These are phyloP conservation scores for Skeletonema marinoi DNA, from an alignment of 108 stramenopile genomes.

Conservation along the genomic window DNA sequence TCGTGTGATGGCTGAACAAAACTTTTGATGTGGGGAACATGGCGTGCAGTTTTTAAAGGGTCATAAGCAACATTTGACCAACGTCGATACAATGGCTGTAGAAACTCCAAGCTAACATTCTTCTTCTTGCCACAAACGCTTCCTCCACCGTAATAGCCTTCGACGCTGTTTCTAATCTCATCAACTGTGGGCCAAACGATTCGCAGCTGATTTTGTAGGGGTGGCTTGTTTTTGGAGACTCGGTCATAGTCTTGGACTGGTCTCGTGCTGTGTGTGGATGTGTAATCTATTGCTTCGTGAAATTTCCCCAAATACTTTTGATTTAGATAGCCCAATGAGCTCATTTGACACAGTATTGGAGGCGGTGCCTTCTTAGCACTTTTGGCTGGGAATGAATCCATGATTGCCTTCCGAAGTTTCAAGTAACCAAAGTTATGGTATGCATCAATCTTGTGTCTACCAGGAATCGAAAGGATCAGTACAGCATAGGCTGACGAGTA, in stretches of 20 bases:
- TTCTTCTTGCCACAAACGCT: conserved; percentile 60
- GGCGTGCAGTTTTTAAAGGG: conserved; percentile 48
- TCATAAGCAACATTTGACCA: conserved; percentile 47
- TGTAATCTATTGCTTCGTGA: conserved; percentile 45
- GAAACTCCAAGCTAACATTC: conserved; percentile 66
- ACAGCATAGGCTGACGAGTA: conserved; percentile 67
- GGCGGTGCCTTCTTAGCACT: conserved; percentile 14
- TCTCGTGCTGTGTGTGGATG: conserved; percentile 11
- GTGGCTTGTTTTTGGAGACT: background rate
- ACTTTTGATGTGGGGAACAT: conserved; percentile 80
- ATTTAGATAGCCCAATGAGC: conserved; percentile 69
- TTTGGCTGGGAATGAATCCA: conserved; percentile 10
- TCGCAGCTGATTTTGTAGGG: conserved; percentile 17
- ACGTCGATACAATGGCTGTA: conserved; percentile 47
- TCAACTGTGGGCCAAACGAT: conserved; percentile 76
- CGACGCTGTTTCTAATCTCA: conserved; percentile 60
- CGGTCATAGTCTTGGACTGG: background rate
- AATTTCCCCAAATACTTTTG: conserved; percentile 58
- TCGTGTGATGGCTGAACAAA: conserved; percentile 53
- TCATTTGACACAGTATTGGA: conserved; percentile 75
- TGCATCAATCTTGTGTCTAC: conserved; percentile 39
- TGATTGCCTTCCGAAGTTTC: conserved; percentile 54
- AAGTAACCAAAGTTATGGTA: conserved; percentile 50
- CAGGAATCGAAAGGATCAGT: conserved; percentile 77
- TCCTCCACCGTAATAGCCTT: conserved; percentile 68